Percentiles rank a stretch among this genome's conserved stretches.
Evolutionary conservation across 805 yeast species (phyloP).

Genomic region (Monosporozyma unispora): DNA sequence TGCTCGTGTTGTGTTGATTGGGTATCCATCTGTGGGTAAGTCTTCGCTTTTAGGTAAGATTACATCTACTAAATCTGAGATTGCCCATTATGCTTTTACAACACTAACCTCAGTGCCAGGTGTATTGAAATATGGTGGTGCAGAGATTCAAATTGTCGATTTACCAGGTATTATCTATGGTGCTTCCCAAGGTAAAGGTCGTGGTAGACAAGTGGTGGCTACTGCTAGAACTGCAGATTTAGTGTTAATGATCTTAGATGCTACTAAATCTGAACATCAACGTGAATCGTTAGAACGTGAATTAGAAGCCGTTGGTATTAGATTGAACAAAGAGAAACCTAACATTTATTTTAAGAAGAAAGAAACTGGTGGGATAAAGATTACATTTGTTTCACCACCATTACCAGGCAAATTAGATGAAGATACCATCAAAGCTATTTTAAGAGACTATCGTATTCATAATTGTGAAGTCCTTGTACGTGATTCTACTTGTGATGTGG

Average conservation of each 20-base stretch:
- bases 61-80: constrained; percentile 88
- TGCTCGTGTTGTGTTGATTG: constrained; percentile 90
- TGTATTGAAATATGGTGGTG: constrained; percentile 88
- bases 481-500: constrained; percentile 83
- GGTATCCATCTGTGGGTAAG: constrained; percentile 97
- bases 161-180: constrained; percentile 96
- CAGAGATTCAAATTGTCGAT: constrained; percentile 95
- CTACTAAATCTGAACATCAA: constrained; percentile 89
- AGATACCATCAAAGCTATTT: constrained; percentile 62
- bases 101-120: constrained; percentile 96
- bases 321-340: constrained; percentile 76
- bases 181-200: constrained; percentile 93
- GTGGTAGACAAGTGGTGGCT: constrained; percentile 94
- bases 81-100: constrained; percentile 92
- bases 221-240: constrained; percentile 93
- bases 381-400: constrained; percentile 75
- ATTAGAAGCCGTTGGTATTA: constrained; percentile 86
- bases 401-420: constrained; percentile 57
- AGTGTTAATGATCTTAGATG: constrained; percentile 88
- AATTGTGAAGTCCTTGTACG: constrained; percentile 88
- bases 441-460: constrained; percentile 82
- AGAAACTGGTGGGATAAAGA: constrained; percentile 85
- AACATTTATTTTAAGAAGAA: constrained; percentile 67
- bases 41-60: constrained; percentile 83
- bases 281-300: constrained; percentile 79